Evolutionary conservation across 768 basidiomycete genomes (phyloP), one percentile per base, ranked within the genome.

Genomic region (Boletellus emodensis): DNA sequence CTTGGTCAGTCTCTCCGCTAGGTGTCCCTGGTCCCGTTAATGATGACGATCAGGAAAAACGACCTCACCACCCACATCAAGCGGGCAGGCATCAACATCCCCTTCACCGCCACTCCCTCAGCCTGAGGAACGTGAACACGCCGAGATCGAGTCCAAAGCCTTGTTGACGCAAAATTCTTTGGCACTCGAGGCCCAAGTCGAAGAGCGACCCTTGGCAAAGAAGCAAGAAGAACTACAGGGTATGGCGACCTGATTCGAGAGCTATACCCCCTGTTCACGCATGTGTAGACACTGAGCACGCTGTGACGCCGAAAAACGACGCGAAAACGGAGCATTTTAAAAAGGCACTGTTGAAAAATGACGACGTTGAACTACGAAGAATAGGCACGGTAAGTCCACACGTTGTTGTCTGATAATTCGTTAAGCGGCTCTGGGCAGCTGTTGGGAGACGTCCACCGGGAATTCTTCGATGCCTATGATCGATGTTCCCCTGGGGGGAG

Each of bases 131-230:
- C 62, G 55, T 10, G 83, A 80, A 24, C 66, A 59, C 11, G 72
- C 69, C 26, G 76, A 83, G 54, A 59, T 73, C 3, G 61, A 66
- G 42, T 72, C 74, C 59, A 83, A 77, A 18, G 81, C 78, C 26
- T 77, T 89, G 65, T 65, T 90, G 26, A 77, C 80, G 20, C 77
- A 80, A 56, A 92, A 93, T 52, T 81, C 83, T 6, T 75, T 87
- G 44, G 84, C 84, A 8, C 75, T 94, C 17, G 91, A 93, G 61
- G 85, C 85, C 30, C 88, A 94, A 55, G 76, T 93, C 4, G 88
- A 92, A 62, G 85, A 90, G 55, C 78, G 93, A 33, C 93, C 93
- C 9, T 67, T 95, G 47, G 91, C 90, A 14, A 93, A 87, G 75
- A 84, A 85, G 69, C 91, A 94, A 66, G 89, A 93, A 63, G 81